Conservation (phyloP, 1,139 yeast species). For the Scheffersomyces parashehatae region DNA sequence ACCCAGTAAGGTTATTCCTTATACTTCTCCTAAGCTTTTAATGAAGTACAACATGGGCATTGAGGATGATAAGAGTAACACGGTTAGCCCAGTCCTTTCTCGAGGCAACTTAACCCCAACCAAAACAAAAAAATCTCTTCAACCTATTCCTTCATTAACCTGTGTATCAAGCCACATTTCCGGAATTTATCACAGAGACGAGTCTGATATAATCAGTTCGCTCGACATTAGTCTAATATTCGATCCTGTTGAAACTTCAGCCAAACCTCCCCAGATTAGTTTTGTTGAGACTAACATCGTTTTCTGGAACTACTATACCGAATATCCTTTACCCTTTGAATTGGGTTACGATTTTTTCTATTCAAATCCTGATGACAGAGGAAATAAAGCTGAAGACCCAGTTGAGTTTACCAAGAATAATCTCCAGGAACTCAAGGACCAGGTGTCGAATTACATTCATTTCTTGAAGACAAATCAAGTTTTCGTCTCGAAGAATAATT, state of each 20-base stretch:
- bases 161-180: constrained; percentile 20
- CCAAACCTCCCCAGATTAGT: constrained; percentile 33
- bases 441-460: constrained; percentile 32
- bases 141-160: constrained; percentile 16
- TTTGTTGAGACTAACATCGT: constrained; percentile 39
- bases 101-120: constrained; percentile 2
- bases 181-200: constrained; percentile 33
- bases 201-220: constrained; percentile 21
- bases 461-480: constrained; percentile 37
- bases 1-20: constrained; percentile 38
- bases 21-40: constrained; percentile 40
- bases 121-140: constrained; percentile 6
- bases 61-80: constrained; percentile 1
- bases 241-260: constrained; percentile 21
- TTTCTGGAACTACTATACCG: constrained; percentile 45
- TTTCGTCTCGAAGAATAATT: constrained; percentile 34
- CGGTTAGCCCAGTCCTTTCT: constrained; percentile 4
- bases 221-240: constrained; percentile 30
- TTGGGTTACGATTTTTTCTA: constrained; percentile 47
- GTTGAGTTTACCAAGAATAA: constrained; percentile 36
- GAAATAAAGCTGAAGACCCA: constrained; percentile 8
- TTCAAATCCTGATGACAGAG: constrained; percentile 21
- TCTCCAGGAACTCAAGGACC: constrained; percentile 38
- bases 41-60: constrained; percentile 35
- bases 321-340: constrained; percentile 43